phyloP scores from a whole-genome alignment of 306 rosid species.

The Glycine latifolia region DNA sequence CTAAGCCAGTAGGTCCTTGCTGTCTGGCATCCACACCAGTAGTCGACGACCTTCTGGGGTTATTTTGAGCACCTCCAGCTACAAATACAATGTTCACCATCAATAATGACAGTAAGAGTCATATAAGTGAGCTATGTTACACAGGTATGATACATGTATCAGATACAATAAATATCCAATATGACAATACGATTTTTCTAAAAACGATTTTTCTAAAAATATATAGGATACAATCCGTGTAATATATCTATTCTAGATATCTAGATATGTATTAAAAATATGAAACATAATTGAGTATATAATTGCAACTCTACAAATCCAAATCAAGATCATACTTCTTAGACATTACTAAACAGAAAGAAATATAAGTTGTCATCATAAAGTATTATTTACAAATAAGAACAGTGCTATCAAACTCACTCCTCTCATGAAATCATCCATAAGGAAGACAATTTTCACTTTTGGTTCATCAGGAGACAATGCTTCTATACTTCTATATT shows the following conservation, averaged over 20 bases:
- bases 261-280: not conserved
- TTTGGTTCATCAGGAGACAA: too few relatives aligned
- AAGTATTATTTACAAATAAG: not conserved
- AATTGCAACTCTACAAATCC: not conserved
- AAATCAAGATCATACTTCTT: not conserved
- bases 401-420: not conserved
- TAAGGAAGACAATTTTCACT: not conserved
- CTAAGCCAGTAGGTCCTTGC: slow-evolving; percentile 64
- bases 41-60: slow-evolving; percentile 57
- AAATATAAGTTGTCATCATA: not conserved
- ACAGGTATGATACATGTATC: not conserved
- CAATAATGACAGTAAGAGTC: slow-evolving; percentile 19
- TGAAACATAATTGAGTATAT: not conserved
- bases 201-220: not conserved
- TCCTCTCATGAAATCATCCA: not conserved
- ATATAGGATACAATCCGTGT: not conserved
- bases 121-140: not conserved
- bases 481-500: not conserved
- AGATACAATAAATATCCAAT: not conserved
- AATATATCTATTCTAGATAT: not conserved
- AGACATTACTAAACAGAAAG: not conserved
- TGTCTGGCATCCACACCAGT: slow-evolving; percentile 64
- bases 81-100: slow-evolving; percentile 49
- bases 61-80: slow-evolving; percentile 71
- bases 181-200: not conserved